These are phyloP conservation scores for Hyaloperonospora arabidopsidis DNA, from an alignment of 352 stramenopile genomes.

Conservation along the genomic window DNA sequence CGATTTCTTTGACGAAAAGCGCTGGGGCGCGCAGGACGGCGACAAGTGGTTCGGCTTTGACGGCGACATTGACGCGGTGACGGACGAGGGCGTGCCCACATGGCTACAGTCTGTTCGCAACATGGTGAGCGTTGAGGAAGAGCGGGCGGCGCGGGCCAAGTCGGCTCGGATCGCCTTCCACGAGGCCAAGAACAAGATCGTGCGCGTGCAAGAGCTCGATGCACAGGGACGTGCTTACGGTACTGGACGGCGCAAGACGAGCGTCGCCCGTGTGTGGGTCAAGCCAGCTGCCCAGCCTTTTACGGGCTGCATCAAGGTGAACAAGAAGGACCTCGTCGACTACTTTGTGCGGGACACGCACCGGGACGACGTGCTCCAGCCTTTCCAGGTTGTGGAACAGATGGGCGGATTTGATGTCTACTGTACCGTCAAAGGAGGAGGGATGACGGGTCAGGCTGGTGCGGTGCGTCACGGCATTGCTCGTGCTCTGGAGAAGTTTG, in stretches of 20 bases:
- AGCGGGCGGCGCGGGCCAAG: slow-evolving; percentile 64
- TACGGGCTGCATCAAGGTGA: slow-evolving; percentile 86
- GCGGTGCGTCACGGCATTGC: slow-evolving; percentile 90
- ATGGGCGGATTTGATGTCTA: slow-evolving; percentile 88
- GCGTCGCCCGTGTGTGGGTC: slow-evolving; percentile 90
- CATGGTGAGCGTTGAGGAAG: slow-evolving; percentile 51
- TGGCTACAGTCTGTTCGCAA: slow-evolving; percentile 79
- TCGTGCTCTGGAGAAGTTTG: slow-evolving; percentile 90
- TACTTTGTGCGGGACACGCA: slow-evolving; percentile 89
- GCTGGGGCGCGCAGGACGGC: slow-evolving; percentile 53
- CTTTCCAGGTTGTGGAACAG: slow-evolving; percentile 62
- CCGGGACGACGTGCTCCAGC: slow-evolving; percentile 83
- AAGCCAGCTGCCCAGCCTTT: slow-evolving; percentile 72
- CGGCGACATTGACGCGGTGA: slow-evolving; percentile 68
- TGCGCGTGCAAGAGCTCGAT: slow-evolving; percentile 64
- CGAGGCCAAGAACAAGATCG: slow-evolving; percentile 66
- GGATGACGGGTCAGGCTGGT: slow-evolving; percentile 89
- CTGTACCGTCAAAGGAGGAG: slow-evolving; percentile 88
- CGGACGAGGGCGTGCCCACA: slow-evolving; percentile 63
- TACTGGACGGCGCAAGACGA: slow-evolving; percentile 91
- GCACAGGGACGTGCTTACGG: slow-evolving; percentile 80
- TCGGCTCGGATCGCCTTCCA: slow-evolving; percentile 53
- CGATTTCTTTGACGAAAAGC: slow-evolving; percentile 65
- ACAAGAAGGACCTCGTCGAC: slow-evolving; percentile 90
- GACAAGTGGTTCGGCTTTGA: slow-evolving; percentile 79